Base-by-base conservation (phyloP, 1,284 basidiomycete species). In the Apiotrichum mycotoxinovorans region DNA sequence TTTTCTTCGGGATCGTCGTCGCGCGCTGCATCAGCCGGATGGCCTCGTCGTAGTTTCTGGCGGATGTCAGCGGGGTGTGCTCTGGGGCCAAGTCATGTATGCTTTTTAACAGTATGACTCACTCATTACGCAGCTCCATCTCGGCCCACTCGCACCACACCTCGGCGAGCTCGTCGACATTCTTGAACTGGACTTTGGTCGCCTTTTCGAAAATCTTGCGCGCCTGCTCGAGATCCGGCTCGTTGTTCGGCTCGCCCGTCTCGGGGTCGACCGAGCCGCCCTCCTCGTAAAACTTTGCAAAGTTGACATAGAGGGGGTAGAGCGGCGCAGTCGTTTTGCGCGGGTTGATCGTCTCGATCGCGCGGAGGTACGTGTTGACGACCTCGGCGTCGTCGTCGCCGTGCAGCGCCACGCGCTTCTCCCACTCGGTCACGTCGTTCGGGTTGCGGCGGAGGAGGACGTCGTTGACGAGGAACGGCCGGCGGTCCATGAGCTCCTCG, bases 81-180 rank as follows among this genome's bases (percentile, higher is more conserved):
- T n/a, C n/a, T n/a, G n/a, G n/a, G n/a, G n/a, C n/a, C n/a, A n/a
- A n/a, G n/a, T n/a, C n/a, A n/a, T n/a, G n/a, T n/a, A n/a, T n/a
- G n/a, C n/a, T n/a, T n/a, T n/a, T n/a, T n/a, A n/a, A n/a, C n/a
- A n/a, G n/a, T n/a, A n/a, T n/a, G 63, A 83, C 89, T 69, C 75
- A 92, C 91, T 93, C 93, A 49, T 95, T 88, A 37, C 96, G 84
- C 47, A 98, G 82, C 75, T 99, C 96, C 88, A 98, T 87, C 78
- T 98, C 95, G 11, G 96, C 87, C 95, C 95, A 98, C 75, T 97
- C 93, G 73, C 92, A 96, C 96, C 96, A 99, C 17, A 98, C 84
- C 76, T 98, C 96, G 0, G 96, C 96, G 33, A 99, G 82, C 71
- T 99, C 96, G 73, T 99, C 96, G 5, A 99, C 94, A n/a, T 85